Evolutionary conservation across 805 yeast species (phyloP).

Genomic region (Metschnikowia drakensbergensis): DNA sequence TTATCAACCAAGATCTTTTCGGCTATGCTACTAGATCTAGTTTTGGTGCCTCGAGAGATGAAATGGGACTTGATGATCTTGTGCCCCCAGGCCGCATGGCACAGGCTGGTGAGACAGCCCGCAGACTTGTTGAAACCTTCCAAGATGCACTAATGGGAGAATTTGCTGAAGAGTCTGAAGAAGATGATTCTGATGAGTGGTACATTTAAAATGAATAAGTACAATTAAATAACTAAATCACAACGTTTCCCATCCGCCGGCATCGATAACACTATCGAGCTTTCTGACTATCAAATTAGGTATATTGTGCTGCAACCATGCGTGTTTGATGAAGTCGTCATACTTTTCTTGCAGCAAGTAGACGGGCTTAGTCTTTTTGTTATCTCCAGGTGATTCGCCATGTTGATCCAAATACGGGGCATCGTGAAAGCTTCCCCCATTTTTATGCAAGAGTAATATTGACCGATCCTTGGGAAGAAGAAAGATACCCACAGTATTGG

Average conservation of each 20-base stretch:
- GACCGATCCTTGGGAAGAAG: constrained; percentile 67
- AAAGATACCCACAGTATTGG: constrained; percentile 65
- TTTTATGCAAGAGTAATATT: constrained; percentile 59
- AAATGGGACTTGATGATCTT: constrained; percentile 1
- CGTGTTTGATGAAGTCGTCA: constrained; percentile 56
- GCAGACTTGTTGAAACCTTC: neutral
- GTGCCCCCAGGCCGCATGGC: neutral
- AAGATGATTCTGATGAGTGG: constrained; percentile 7
- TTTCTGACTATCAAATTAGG: constrained; percentile 75
- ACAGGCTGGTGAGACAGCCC: constrained; percentile 3
- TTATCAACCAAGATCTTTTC: constrained; percentile 59
- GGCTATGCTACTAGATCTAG: constrained; percentile 39
- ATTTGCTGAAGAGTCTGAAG: constrained; percentile 1
- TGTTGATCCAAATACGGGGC: constrained; percentile 84
- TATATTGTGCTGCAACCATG: constrained; percentile 78
- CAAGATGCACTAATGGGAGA: constrained; percentile 1
- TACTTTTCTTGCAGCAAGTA: constrained; percentile 60
- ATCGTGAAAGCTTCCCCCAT: constrained; percentile 77
- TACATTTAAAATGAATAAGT: neutral
- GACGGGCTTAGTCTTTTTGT: constrained; percentile 69
- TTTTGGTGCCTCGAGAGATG: constrained; percentile 7
- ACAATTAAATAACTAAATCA: constrained; percentile 25
- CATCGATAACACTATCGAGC: constrained; percentile 73
- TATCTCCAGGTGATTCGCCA: constrained; percentile 78
- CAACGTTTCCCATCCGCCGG: constrained; percentile 94